A percentile compares a stretch with the other conserved stretches of the same genome.
Evolutionary conservation across 2,329 filamentous ascomycete genomes (phyloP).

Genomic region (Fragosphaeria purpurea): DNA sequence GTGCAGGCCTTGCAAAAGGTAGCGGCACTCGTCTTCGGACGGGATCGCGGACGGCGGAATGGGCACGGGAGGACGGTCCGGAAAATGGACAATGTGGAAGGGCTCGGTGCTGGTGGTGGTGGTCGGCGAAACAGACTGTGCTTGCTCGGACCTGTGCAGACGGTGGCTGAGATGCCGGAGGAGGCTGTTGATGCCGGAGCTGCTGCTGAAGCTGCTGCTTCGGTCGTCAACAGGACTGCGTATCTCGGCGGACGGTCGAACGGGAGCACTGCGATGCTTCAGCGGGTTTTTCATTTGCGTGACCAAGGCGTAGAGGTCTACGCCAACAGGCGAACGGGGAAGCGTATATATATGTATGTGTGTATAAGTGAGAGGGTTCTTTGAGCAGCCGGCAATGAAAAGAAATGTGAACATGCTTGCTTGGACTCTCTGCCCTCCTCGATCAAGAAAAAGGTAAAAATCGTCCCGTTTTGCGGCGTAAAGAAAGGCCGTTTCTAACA

Average conservation of each 20-base stretch:
- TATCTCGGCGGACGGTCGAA: not conserved
- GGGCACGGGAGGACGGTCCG: conserved; percentile 17
- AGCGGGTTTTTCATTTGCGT: conserved; percentile 8
- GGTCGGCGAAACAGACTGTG: too few relatives aligned
- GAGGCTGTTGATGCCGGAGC: not conserved
- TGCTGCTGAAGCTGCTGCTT: conserved; percentile 1
- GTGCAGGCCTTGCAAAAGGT: conserved; percentile 2
- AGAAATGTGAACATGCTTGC: too few relatives aligned
- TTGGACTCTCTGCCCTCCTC: too few relatives aligned
- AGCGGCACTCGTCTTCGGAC: conserved; percentile 19
- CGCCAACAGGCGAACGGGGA: not conserved
- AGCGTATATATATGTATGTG: too few relatives aligned
- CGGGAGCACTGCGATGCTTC: conserved; percentile 7
- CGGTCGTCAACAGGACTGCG: too few relatives aligned
- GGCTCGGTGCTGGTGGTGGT: not conserved
- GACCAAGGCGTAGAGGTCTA: not conserved
- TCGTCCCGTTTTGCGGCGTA: too few relatives aligned
- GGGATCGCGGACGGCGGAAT: conserved; percentile 15
- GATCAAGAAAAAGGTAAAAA: too few relatives aligned
- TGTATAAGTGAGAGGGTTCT: too few relatives aligned
- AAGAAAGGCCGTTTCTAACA: too few relatives aligned
- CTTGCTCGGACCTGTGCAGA: not conserved
- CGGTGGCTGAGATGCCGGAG: conserved; percentile 1
- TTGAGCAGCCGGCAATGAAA: too few relatives aligned
- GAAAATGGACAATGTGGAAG: conserved; percentile 14